Conservation (phyloP, 768 basidiomycete genomes). For the Trametes cubensis region DNA sequence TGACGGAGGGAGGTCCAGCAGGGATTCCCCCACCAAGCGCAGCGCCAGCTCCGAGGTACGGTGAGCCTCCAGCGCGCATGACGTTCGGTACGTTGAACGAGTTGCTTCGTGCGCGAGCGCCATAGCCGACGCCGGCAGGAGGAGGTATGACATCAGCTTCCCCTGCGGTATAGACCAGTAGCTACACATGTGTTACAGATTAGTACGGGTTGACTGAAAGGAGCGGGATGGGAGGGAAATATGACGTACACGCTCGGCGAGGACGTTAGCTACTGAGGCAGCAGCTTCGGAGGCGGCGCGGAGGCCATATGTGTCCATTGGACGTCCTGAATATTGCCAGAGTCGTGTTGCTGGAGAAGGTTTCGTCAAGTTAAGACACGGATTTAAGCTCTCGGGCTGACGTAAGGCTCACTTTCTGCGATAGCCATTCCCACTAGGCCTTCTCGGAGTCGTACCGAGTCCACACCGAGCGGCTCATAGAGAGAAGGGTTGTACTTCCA, state of each 20-base stretch:
- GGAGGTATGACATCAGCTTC: not conserved
- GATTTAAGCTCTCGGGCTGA: too few relatives aligned
- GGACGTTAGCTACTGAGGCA: constrained; percentile 56
- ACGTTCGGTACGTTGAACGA: constrained; percentile 11
- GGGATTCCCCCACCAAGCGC: not conserved
- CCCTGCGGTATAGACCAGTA: not conserved
- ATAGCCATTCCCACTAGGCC: constrained; percentile 68
- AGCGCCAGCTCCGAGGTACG: constrained; percentile 2
- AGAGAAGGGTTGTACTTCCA: constrained; percentile 55
- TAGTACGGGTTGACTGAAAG: not conserved
- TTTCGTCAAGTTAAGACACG: not conserved
- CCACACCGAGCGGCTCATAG: constrained; percentile 57
- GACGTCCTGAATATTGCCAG: constrained; percentile 51
- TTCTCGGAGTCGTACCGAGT: constrained; percentile 64
- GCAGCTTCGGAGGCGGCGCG: constrained; percentile 63
- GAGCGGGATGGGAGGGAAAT: not conserved
- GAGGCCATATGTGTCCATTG: constrained; percentile 47
- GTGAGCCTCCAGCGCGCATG: constrained; percentile 7
- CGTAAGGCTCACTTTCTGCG: constrained; percentile 57
- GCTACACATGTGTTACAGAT: not conserved
- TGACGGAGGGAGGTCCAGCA: not conserved
- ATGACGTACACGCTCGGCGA: constrained; percentile 20
- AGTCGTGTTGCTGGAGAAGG: constrained; percentile 53
- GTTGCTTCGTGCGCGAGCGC: constrained; percentile 8
- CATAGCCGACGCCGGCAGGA: not conserved